Evolutionary conservation across 148 eudicot species (phyloP).

Genomic region (Hydrangea macrophylla): DNA sequence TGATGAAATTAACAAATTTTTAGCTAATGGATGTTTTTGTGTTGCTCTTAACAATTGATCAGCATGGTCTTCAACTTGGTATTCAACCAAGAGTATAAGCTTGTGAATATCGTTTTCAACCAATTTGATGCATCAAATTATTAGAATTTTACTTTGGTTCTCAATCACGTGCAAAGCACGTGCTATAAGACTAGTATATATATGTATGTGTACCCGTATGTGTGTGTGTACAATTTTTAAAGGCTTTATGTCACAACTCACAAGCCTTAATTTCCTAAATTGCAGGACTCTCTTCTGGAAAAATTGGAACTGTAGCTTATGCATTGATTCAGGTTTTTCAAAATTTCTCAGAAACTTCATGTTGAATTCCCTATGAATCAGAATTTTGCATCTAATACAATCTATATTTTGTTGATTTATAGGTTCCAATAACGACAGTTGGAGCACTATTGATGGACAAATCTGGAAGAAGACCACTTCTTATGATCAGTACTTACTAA

Average conservation of each 20-base stretch:
- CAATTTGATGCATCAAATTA: too few relatives aligned
- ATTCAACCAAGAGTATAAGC: too few relatives aligned
- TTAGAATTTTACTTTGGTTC: too few relatives aligned
- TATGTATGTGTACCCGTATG: too few relatives aligned
- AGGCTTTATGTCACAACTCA: not conserved
- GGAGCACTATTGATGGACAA: slow-evolving; percentile 70
- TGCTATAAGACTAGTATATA: too few relatives aligned
- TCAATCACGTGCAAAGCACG: too few relatives aligned
- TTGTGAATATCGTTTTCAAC: too few relatives aligned
- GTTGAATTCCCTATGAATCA: not conserved
- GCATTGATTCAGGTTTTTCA: slow-evolving; percentile 46
- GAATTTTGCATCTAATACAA: not conserved
- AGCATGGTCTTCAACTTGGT: too few relatives aligned
- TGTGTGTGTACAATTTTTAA: too few relatives aligned
- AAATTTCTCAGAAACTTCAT: not conserved
- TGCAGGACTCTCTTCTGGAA: slow-evolving; percentile 60
- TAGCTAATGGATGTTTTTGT: too few relatives aligned
- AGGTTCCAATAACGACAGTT: slow-evolving; percentile 62
- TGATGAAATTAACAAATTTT: too few relatives aligned
- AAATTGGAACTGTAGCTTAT: slow-evolving; percentile 57
- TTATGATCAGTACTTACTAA: slow-evolving; percentile 35
- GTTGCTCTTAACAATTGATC: too few relatives aligned
- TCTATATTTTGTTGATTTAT: not conserved
- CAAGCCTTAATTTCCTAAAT: not conserved
- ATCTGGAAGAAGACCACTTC: slow-evolving; percentile 77